phyloP scores from a whole-genome alignment of 1,284 basidiomycete species.

The Apiotrichum sp. region DNA sequence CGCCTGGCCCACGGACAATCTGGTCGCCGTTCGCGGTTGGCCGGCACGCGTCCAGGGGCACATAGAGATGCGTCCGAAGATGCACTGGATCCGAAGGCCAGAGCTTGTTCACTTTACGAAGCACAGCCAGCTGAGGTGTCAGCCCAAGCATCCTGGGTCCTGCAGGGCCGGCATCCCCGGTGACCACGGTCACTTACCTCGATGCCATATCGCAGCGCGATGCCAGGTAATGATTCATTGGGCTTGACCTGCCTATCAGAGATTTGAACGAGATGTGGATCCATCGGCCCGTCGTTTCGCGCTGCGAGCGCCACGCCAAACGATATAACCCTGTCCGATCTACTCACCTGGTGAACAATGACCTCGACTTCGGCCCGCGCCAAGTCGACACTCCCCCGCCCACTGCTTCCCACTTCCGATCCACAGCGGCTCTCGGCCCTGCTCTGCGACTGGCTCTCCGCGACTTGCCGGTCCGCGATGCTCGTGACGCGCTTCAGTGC shows the following conservation, averaged over 20 bases:
- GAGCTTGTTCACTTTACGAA: slow-evolving; percentile 78
- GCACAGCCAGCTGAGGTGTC: slow-evolving; percentile 53
- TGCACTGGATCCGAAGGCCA: slow-evolving; percentile 87
- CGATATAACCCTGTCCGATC: neutral
- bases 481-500: slow-evolving; percentile 34
- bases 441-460: slow-evolving; percentile 23
- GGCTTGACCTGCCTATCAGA: slow-evolving; percentile 53
- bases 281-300: neutral
- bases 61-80: slow-evolving; percentile 69
- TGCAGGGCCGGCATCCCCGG: too few relatives aligned
- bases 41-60: slow-evolving; percentile 56
- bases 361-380: slow-evolving; percentile 41
- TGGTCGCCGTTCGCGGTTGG: slow-evolving; percentile 39
- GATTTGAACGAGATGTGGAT: neutral
- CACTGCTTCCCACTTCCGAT: slow-evolving; percentile 24
- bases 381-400: slow-evolving; percentile 27
- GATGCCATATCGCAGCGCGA: slow-evolving; percentile 80
- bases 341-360: slow-evolving; percentile 47
- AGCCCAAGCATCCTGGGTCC: neutral
- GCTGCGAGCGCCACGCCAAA: neutral
- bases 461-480: slow-evolving; percentile 39
- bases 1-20: slow-evolving; percentile 23
- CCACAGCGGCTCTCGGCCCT: slow-evolving; percentile 9
- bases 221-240: slow-evolving; percentile 71
- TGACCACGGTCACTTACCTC: slow-evolving; percentile 49